A percentile compares a stretch with the other conserved stretches of the same genome.
phyloP scores from a whole-genome alignment of 768 basidiomycete species.

The Clitopilus passeckerianus region DNA sequence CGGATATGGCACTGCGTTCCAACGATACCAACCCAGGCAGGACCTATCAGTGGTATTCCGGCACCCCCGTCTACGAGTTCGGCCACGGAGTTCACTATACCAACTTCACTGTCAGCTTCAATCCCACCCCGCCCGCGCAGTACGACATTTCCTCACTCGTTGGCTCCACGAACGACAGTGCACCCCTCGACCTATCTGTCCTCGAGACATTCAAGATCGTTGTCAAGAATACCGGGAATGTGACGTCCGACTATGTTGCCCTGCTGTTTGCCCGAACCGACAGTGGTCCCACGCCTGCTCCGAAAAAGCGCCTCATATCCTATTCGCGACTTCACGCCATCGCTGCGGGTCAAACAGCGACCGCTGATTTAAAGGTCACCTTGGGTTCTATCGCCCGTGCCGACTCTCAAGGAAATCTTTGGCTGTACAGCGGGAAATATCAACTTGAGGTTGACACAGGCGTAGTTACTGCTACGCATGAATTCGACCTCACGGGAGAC shows the following conservation, averaged over 20 bases:
- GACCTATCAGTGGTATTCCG: slow-evolving; percentile 56
- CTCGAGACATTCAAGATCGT: slow-evolving; percentile 46
- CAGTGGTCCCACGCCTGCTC: slow-evolving; percentile 44
- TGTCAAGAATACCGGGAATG: slow-evolving; percentile 43
- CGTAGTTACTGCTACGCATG: slow-evolving; percentile 26
- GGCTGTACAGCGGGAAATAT: slow-evolving; percentile 42
- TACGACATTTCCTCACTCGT: slow-evolving; percentile 40
- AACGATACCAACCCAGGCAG: slow-evolving; percentile 44
- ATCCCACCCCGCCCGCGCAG: slow-evolving; percentile 20
- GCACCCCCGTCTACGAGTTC: slow-evolving; percentile 46
- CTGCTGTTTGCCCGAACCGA: slow-evolving; percentile 45
- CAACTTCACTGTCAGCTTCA: slow-evolving; percentile 38
- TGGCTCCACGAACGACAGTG: slow-evolving; percentile 10
- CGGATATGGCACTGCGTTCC: slow-evolving; percentile 52
- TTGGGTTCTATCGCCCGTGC: slow-evolving; percentile 45
- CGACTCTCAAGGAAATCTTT: slow-evolving; percentile 38
- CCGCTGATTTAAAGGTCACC: slow-evolving; percentile 34
- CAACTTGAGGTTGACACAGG: slow-evolving; percentile 36
- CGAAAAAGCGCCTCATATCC: slow-evolving; percentile 46
- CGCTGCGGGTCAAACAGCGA: slow-evolving; percentile 16
- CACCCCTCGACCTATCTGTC: slow-evolving; percentile 33
- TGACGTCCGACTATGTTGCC: slow-evolving; percentile 50
- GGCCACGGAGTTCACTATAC: slow-evolving; percentile 54
- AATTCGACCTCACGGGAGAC: slow-evolving; percentile 38
- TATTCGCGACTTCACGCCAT: slow-evolving; percentile 36